phyloP scores from a whole-genome alignment of 768 basidiomycete genomes.

The Rhodotorula diobovata region DNA sequence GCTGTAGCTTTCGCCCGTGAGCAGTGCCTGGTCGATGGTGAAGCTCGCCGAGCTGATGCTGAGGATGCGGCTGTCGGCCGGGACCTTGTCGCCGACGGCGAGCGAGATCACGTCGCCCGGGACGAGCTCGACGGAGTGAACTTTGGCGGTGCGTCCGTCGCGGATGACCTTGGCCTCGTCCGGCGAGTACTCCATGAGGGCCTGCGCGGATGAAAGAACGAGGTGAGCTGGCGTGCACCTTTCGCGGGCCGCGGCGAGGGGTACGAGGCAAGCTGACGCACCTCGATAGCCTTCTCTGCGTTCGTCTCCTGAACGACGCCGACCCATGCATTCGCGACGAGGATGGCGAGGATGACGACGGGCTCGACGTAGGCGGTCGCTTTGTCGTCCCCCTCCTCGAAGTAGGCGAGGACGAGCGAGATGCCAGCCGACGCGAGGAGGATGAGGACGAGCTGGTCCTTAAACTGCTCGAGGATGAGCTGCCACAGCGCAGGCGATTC shows the following conservation, averaged over 20 bases:
- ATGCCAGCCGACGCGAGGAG: conserved; percentile 87
- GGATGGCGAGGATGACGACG: conserved; percentile 86
- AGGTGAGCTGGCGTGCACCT: background rate
- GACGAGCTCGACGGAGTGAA: conserved; percentile 84
- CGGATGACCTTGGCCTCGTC: conserved; percentile 90
- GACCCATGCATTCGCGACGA: conserved; percentile 93
- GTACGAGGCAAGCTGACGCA: conserved; percentile 54
- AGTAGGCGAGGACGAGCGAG: conserved; percentile 82
- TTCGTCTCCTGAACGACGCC: conserved; percentile 96
- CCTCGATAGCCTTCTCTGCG: conserved; percentile 94
- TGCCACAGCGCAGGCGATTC: conserved; percentile 86
- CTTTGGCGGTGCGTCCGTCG: conserved; percentile 61
- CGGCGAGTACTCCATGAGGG: conserved; percentile 92
- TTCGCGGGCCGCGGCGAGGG: too few species aligned
- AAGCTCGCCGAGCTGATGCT: conserved; percentile 89
- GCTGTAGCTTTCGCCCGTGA: conserved; percentile 88
- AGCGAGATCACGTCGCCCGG: conserved; percentile 90
- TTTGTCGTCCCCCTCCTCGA: conserved; percentile 72
- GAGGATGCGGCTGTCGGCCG: conserved; percentile 86
- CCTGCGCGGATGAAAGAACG: conserved; percentile 53
- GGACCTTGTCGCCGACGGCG: conserved; percentile 89
- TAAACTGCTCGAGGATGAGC: conserved; percentile 96
- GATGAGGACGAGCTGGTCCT: conserved; percentile 96
- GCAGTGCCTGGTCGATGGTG: conserved; percentile 89
- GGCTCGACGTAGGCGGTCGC: conserved; percentile 90